phyloP scores from a whole-genome alignment of 139 green algal genomes.

The Micractinium conductrix region DNA sequence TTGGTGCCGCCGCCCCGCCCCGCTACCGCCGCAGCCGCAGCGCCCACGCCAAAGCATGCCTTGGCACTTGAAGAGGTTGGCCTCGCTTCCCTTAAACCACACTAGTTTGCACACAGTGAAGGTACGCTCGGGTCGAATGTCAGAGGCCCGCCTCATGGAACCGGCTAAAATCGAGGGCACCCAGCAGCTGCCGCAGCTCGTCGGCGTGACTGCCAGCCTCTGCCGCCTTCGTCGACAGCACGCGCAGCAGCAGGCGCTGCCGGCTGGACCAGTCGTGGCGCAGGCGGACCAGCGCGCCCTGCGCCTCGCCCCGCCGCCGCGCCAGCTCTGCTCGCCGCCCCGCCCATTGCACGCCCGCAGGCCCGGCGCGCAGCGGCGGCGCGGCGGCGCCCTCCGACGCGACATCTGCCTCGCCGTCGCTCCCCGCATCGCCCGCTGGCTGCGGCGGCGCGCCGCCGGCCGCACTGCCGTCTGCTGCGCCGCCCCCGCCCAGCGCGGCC shows the following conservation, averaged over 20 bases:
- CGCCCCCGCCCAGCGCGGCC: neutral
- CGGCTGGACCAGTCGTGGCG: neutral
- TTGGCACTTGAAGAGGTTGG: too few relatives aligned
- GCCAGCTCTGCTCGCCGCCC: constrained; percentile 2
- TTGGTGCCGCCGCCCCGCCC: too few relatives aligned
- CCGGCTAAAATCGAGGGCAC: constrained; percentile 1
- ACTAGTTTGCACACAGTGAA: too few relatives aligned
- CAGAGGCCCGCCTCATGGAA: constrained; percentile 13
- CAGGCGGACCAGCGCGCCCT: neutral
- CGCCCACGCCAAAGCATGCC: too few relatives aligned
- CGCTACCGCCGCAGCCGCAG: too few relatives aligned
- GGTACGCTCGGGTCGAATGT: too few relatives aligned
- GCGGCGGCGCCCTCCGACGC: neutral
- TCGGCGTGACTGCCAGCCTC: constrained; percentile 30
- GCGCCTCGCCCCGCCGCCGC: neutral
- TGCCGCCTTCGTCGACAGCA: constrained; percentile 26
- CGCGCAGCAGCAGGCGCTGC: constrained; percentile 29
- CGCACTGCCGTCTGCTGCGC: neutral
- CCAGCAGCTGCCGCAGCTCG: constrained; percentile 33
- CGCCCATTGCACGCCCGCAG: constrained; percentile 2
- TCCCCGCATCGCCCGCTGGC: neutral
- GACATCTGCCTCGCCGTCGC: neutral
- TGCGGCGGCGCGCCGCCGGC: neutral
- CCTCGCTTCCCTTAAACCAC: too few relatives aligned
- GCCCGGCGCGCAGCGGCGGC: neutral